Evolutionary conservation across 2,329 filamentous ascomycete species (phyloP).

Genomic region (Penicillium glabrum): DNA sequence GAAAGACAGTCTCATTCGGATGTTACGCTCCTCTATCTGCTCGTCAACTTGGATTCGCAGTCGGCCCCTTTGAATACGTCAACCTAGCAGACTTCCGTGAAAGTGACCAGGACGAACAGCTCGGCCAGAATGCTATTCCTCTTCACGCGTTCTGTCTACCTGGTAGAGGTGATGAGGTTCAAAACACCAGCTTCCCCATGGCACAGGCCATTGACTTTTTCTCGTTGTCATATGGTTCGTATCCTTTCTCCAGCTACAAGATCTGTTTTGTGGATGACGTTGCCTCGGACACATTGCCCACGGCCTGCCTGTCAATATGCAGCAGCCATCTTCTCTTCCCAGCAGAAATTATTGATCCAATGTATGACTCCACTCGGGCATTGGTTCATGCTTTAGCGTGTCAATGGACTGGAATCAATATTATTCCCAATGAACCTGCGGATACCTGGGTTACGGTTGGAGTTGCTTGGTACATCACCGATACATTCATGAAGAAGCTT

Average conservation of each 20-base stretch:
- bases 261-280: slow-evolving; percentile 93
- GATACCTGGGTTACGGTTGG: slow-evolving; percentile 91
- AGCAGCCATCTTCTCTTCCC: slow-evolving; percentile 84
- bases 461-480: slow-evolving; percentile 91
- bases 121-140: slow-evolving; percentile 83
- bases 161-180: slow-evolving; percentile 74
- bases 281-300: slow-evolving; percentile 69
- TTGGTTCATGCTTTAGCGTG: slow-evolving; percentile 82
- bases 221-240: slow-evolving; percentile 81
- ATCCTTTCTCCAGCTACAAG: slow-evolving; percentile 90
- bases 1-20: slow-evolving; percentile 85
- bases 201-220: slow-evolving; percentile 88
- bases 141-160: slow-evolving; percentile 91
- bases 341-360: slow-evolving; percentile 78
- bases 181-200: slow-evolving; percentile 82
- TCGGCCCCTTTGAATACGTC: slow-evolving; percentile 92
- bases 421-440: slow-evolving; percentile 75
- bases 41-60: slow-evolving; percentile 87
- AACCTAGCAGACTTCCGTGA: slow-evolving; percentile 86
- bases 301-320: slow-evolving; percentile 82
- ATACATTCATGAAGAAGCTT: slow-evolving; percentile 84
- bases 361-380: slow-evolving; percentile 76
- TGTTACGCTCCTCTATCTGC: slow-evolving; percentile 74
- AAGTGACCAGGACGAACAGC: slow-evolving; percentile 85
- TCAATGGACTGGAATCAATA: slow-evolving; percentile 93